Conservation (phyloP, 2,329 filamentous ascomycete species). For the Scorias spongiosa region DNA sequence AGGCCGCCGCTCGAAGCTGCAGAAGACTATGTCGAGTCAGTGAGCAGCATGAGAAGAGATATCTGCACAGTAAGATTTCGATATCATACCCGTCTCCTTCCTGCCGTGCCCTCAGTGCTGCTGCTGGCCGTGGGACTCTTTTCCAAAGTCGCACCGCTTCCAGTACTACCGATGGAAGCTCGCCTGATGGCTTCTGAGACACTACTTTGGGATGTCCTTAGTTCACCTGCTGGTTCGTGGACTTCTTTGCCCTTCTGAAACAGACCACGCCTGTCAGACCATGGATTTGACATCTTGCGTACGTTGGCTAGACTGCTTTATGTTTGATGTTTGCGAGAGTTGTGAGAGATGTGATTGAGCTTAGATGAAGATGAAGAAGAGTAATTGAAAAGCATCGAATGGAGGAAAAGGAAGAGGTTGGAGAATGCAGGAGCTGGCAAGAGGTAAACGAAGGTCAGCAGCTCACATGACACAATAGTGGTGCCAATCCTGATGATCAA, state of each 20-base stretch:
- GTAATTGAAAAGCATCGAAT: neutral
- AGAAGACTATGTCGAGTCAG: slow-evolving; percentile 7
- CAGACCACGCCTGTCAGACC: slow-evolving; percentile 19
- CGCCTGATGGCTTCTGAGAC: slow-evolving; percentile 15
- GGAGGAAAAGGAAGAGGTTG: neutral
- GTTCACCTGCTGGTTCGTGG: slow-evolving; percentile 11
- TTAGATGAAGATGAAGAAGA: neutral
- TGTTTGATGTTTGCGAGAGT: neutral
- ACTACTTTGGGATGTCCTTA: slow-evolving; percentile 6
- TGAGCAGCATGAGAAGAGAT: too few relatives aligned
- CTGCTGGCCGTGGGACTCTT: slow-evolving; percentile 9
- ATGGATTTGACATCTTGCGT: slow-evolving; percentile 3
- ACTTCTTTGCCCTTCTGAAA: slow-evolving; percentile 20
- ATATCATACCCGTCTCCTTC: slow-evolving; percentile 7
- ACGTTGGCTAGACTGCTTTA: neutral
- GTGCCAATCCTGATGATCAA: too few relatives aligned
- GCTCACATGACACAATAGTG: neutral
- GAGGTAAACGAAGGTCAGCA: neutral
- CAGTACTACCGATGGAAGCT: slow-evolving; percentile 11
- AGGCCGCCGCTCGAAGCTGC: slow-evolving; percentile 5
- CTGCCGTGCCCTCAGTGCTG: neutral
- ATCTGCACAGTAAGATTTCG: too few relatives aligned
- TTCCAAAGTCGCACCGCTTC: slow-evolving; percentile 6
- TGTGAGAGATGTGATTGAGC: neutral
- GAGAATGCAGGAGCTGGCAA: neutral